Base-by-base conservation (phyloP, 306 rosid species). In the Acacia confusa region DNA sequence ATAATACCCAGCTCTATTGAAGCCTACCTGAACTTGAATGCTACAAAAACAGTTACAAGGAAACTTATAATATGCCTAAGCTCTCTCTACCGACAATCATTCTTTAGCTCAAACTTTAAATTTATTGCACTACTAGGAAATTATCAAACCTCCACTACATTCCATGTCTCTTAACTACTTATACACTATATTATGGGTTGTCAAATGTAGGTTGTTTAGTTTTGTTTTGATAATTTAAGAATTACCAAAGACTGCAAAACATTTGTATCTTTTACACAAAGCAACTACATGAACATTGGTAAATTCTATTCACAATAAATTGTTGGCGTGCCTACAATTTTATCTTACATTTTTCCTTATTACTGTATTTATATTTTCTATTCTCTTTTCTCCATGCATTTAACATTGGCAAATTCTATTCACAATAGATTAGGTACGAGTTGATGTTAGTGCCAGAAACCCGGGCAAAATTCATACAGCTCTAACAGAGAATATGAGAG, bases 391-490 rank as follows among this genome's bases (percentile, higher is more conserved):
- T 14, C 75, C 47, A 38, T n/a, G 14, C 73, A 70, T 73, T 82
- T 52, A 75, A 52, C 32, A 25, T 79, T 44, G 27, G 77, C 83
- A 20, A 44, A 2, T 63, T 73, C 30, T 52, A 45, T 68, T 79
- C 28, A n/a, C 78, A 38, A 20, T 13, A 12, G 52, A 58, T 70
- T 74, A 96, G 99, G 97, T 96, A 79, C 93, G 99, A 73, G 98
- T 96, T 84, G 99, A 96, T n/a, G n/a, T n/a, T n/a, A n/a, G n/a
- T n/a, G n/a, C n/a, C n/a, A n/a, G n/a, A 90, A 83, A 91, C 83
- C 98, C 97, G 3, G 99, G 99, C 38, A 96, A 96, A 85, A 89
- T 96, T 87, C 99, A 93, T 89, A 97, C 97, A 34, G 94, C 99
- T 22, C 78, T 92, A 87, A 96, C 98, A 28, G 99, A 96, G 88